Conservation (phyloP, 179 eudicot genomes). For the Vitellaria paradoxa region DNA sequence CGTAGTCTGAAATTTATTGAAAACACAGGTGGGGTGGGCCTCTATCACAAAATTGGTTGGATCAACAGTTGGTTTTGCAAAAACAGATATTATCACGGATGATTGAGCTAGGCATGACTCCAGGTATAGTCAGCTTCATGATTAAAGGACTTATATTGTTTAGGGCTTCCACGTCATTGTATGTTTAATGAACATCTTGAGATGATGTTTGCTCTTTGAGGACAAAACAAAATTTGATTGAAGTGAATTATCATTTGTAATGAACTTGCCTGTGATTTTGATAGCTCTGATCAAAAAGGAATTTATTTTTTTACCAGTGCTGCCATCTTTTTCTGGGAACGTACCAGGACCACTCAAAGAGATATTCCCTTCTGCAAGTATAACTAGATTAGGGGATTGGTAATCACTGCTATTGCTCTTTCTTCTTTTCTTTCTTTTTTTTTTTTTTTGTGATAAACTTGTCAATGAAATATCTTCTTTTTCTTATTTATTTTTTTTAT, state of each 20-base stretch:
- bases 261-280: slow-evolving; percentile 1
- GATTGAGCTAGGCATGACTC: slow-evolving; percentile 95
- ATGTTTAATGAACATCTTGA: background rate
- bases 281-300: background rate
- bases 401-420: slow-evolving; percentile 26
- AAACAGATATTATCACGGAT: slow-evolving; percentile 79
- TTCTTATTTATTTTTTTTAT: background rate
- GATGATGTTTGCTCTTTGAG: background rate
- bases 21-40: slow-evolving; percentile 97
- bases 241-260: background rate
- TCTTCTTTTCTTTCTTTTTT: background rate
- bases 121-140: slow-evolving; percentile 49
- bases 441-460: background rate
- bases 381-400: slow-evolving; percentile 94
- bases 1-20: slow-evolving; percentile 11
- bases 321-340: slow-evolving; percentile 98
- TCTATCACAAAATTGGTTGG: slow-evolving; percentile 82
- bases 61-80: slow-evolving; percentile 79
- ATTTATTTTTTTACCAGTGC: slow-evolving; percentile 40
- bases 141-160: background rate
- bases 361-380: slow-evolving; percentile 78
- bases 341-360: slow-evolving; percentile 82
- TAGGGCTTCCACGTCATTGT: background rate
- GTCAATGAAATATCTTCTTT: background rate
- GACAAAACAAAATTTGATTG: background rate